A percentile compares a stretch with the other conserved stretches of the same genome.
Evolutionary conservation across 2,329 filamentous ascomycete species (phyloP).

Genomic region (Zymoseptoria tritici): DNA sequence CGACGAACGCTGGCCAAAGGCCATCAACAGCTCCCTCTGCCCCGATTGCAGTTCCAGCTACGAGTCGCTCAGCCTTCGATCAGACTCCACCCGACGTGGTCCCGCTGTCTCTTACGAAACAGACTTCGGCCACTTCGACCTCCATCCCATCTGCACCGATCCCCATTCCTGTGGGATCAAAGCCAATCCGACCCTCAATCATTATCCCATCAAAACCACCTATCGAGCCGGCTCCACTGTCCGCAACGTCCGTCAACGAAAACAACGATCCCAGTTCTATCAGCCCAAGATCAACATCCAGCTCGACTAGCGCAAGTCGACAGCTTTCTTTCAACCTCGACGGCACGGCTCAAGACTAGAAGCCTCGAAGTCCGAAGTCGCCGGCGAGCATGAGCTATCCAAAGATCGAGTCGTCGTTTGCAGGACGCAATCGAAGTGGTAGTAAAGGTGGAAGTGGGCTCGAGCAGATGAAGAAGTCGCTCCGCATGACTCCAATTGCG

Average conservation of each 20-base stretch:
- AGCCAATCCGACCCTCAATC: background rate
- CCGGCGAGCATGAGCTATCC: conserved; percentile 4
- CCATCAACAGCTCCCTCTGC: background rate
- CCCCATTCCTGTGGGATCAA: background rate
- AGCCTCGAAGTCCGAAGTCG: conserved; percentile 13
- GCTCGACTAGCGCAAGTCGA: background rate
- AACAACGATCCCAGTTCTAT: background rate
- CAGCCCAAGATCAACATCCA: background rate
- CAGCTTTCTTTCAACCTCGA: conserved; percentile 10
- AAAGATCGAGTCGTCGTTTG: conserved; percentile 3
- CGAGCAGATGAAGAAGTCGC: conserved; percentile 8
- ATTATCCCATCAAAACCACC: background rate
- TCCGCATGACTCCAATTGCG: conserved; percentile 16
- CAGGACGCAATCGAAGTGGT: background rate
- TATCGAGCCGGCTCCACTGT: background rate
- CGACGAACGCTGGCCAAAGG: background rate
- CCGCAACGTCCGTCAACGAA: background rate
- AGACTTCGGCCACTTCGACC: background rate
- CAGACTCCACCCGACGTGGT: background rate
- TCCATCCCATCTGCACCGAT: background rate
- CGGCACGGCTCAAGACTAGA: conserved; percentile 9
- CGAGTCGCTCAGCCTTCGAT: background rate
- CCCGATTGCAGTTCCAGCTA: background rate
- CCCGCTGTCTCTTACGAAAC: background rate
- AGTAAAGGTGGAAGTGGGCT: background rate